phyloP scores from a whole-genome alignment of 2,329 filamentous ascomycete genomes.

The Colletotrichum navitas region DNA sequence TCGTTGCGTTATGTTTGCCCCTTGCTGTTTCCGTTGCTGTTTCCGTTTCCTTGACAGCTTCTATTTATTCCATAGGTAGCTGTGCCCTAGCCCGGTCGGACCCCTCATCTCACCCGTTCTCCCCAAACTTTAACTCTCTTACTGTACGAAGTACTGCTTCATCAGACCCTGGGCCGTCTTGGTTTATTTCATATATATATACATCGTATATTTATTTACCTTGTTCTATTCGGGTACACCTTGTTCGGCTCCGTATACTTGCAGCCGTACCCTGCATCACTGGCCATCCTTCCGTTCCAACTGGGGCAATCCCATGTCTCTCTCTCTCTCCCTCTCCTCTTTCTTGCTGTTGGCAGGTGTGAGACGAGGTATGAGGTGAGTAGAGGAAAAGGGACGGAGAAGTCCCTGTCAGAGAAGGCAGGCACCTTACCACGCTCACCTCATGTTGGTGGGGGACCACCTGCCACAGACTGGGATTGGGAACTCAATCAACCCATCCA shows the following conservation, averaged over 20 bases:
- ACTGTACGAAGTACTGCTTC: background rate
- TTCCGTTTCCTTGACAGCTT: slow-evolving; percentile 10
- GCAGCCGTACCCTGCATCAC: background rate
- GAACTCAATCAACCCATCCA: background rate
- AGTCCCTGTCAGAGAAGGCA: slow-evolving; percentile 27
- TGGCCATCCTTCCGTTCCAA: slow-evolving; percentile 32
- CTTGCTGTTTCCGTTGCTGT: slow-evolving; percentile 31
- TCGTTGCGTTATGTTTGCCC: slow-evolving; percentile 9
- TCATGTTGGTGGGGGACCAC: slow-evolving; percentile 27
- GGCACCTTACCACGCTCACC: slow-evolving; percentile 9
- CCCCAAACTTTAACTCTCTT: slow-evolving; percentile 4
- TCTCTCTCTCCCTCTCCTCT: background rate
- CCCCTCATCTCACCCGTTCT: slow-evolving; percentile 8
- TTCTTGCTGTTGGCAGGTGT: background rate
- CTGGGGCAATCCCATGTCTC: background rate
- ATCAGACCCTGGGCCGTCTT: slow-evolving; percentile 15
- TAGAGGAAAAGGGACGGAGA: slow-evolving; percentile 18
- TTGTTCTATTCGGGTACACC: slow-evolving; percentile 30
- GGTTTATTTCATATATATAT: background rate
- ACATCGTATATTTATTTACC: background rate
- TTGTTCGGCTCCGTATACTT: slow-evolving; percentile 12
- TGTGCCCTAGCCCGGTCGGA: slow-evolving; percentile 12
- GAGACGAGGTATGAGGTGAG: slow-evolving; percentile 17
- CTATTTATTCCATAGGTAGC: slow-evolving; percentile 8
- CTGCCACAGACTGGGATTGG: slow-evolving; percentile 4